These are phyloP conservation scores for Phytophthora niederhauseri DNA, from an alignment of 352 stramenopile species.

Conservation along the genomic window DNA sequence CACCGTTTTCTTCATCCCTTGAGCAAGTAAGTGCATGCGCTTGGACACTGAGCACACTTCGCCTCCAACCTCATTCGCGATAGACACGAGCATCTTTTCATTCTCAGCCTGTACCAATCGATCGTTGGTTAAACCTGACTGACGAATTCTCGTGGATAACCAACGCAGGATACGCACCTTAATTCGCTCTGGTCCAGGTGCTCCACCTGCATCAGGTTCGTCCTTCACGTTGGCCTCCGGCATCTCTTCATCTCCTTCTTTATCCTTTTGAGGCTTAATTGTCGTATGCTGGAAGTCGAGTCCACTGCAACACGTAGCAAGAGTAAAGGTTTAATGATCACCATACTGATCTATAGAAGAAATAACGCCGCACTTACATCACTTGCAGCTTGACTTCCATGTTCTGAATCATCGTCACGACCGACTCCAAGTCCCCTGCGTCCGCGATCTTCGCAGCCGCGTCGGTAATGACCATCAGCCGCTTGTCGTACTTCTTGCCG, in stretches of 20 bases:
- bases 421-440: constrained; percentile 61
- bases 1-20: constrained; percentile 82
- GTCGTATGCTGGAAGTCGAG: constrained; percentile 73
- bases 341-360: not conserved
- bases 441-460: constrained; percentile 66
- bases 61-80: constrained; percentile 68
- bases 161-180: constrained; percentile 23
- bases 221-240: constrained; percentile 22
- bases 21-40: constrained; percentile 73
- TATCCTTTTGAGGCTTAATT: constrained; percentile 29
- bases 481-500: constrained; percentile 81
- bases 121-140: not conserved
- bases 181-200: constrained; percentile 16
- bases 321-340: constrained; percentile 2
- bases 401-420: constrained; percentile 79
- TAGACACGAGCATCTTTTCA: constrained; percentile 88
- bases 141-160: not conserved
- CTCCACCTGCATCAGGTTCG: constrained; percentile 25
- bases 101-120: constrained; percentile 56
- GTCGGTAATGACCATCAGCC: constrained; percentile 81
- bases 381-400: constrained; percentile 86
- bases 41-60: constrained; percentile 74
- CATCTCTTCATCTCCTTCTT: constrained; percentile 35
- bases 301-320: constrained; percentile 29
- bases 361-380: constrained; percentile 47